A percentile compares a stretch with the other conserved stretches of the same genome.
Conservation (phyloP, 1,139 yeast genomes). For the Yamadazyma buinensis region DNA sequence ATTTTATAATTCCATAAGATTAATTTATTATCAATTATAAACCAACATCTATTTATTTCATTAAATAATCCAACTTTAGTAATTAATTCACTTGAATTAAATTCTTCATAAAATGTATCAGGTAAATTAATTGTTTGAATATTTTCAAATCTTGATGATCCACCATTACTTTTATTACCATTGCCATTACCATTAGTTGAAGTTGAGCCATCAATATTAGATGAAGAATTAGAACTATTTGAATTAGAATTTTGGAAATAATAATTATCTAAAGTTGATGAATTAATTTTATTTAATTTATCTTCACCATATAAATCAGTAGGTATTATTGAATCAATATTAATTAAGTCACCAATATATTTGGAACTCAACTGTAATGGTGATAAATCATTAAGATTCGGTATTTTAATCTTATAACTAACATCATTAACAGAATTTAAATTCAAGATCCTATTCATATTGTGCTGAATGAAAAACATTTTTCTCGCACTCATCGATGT, state of each 20-base stretch:
- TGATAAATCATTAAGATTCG: conserved; percentile 41
- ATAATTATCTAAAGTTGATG: conserved; percentile 40
- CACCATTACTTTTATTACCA: background rate
- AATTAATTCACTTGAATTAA: conserved; percentile 61
- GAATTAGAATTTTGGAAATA: conserved; percentile 31
- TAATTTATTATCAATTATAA: conserved; percentile 76
- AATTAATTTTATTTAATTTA: conserved; percentile 32
- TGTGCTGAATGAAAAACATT: no score
- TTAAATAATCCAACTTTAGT: conserved; percentile 84
- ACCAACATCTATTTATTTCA: conserved; percentile 83
- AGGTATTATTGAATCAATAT: conserved; percentile 45
- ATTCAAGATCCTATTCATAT: conserved; percentile 6
- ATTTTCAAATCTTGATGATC: conserved; percentile 67
- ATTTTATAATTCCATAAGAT: conserved; percentile 79
- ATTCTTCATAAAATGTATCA: conserved; percentile 75
- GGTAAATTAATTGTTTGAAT: conserved; percentile 71
- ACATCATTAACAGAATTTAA: conserved; percentile 37
- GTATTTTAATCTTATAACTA: conserved; percentile 42
- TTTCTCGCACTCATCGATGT: no score
- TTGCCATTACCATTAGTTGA: background rate
- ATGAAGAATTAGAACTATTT: no score
- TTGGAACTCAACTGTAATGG: conserved; percentile 43
- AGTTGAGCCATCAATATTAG: background rate
- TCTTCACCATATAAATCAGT: conserved; percentile 41
- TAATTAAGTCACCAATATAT: conserved; percentile 42